Evolutionary conservation across 2,329 filamentous ascomycete species (phyloP).

Genomic region (Hansfordia pulvinata): DNA sequence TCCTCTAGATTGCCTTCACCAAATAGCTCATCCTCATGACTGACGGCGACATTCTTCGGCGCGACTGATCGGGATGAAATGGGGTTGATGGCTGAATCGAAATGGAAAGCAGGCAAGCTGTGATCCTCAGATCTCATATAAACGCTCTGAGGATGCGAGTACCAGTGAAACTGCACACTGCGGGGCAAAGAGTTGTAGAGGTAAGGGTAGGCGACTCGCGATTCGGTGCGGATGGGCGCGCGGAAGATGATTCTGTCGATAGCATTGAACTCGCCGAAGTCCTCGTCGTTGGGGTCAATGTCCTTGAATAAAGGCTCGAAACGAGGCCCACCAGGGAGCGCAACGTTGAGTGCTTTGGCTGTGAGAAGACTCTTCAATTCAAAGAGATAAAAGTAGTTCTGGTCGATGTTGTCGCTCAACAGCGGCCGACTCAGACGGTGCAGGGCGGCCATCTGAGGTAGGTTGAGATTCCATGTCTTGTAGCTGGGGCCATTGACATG

Average conservation of each 20-base stretch:
- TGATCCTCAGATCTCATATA: constrained; percentile 82
- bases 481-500: constrained; percentile 97
- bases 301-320: constrained; percentile 98
- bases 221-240: constrained; percentile 86
- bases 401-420: constrained; percentile 82
- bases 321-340: constrained; percentile 89
- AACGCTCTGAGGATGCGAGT: constrained; percentile 84
- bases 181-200: constrained; percentile 93
- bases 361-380: constrained; percentile 91
- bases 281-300: constrained; percentile 95
- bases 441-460: constrained; percentile 92
- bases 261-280: constrained; percentile 98
- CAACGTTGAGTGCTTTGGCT: constrained; percentile 92
- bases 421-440: constrained; percentile 86
- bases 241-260: constrained; percentile 99
- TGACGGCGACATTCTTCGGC: constrained; percentile 83
- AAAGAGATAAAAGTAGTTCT: constrained; percentile 97
- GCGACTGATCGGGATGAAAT: constrained; percentile 91
- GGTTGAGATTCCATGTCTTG: constrained; percentile 82
- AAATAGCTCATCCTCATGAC: constrained; percentile 89
- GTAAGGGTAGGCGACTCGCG: constrained; percentile 85
- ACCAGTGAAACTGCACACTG: constrained; percentile 87
- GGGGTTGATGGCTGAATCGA: constrained; percentile 94
- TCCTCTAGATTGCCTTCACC: constrained; percentile 63
- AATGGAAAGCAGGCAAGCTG: constrained; percentile 89